Evolutionary conservation across 805 yeast species (phyloP), one percentile per base, ranked within the genome.

Genomic region (Scheffersomyces amazonensis): DNA sequence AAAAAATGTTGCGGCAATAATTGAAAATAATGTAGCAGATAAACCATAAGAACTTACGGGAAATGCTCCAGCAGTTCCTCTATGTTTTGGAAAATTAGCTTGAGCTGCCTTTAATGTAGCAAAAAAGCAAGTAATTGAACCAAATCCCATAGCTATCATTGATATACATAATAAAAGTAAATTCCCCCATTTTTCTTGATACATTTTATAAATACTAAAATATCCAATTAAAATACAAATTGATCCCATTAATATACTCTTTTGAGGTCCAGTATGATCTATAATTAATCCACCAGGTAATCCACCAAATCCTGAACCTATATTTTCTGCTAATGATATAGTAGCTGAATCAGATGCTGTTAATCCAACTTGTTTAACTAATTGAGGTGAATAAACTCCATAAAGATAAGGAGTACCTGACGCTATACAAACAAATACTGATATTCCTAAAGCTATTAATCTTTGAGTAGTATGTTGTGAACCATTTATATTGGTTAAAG

Each of bases 381-480:
- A 62, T 53, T 84, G 89, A 2, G 91, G 90, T 1, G 88, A 80
- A 53, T 78, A 85, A n/a, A 79, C 76, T 0, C 90, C 86, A 54
- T 79, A 85, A 11, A 83, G 62, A 49, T 85, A 85, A 0, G 87
- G 85, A 2, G 89, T 83, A 2, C 93, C 91, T 3, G 87, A 73
- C 0, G 83, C 88, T 33, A 83, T 50, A 0, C 86, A 74, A 7
- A 80, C 80, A 13, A 81, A 51, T 11, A 66, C 48, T 11, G 72
- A 62, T 16, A 54, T 53, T 9, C 48, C 35, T 28, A 68, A 52
- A 1, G 71, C 54, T 18, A 53, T 36, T 25, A 60, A 43, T 20
- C 65, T 41, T 23, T 34, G 36, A 4, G 46, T 34, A 15, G 48
- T 31, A 32, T 49, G 49, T n/a, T 42, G 30, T 28, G 42, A 16